Evolutionary conservation across 129 eudicot genomes (phyloP), one percentile per base, ranked within the genome.

Genomic region (Centrapalus pauciflorus): DNA sequence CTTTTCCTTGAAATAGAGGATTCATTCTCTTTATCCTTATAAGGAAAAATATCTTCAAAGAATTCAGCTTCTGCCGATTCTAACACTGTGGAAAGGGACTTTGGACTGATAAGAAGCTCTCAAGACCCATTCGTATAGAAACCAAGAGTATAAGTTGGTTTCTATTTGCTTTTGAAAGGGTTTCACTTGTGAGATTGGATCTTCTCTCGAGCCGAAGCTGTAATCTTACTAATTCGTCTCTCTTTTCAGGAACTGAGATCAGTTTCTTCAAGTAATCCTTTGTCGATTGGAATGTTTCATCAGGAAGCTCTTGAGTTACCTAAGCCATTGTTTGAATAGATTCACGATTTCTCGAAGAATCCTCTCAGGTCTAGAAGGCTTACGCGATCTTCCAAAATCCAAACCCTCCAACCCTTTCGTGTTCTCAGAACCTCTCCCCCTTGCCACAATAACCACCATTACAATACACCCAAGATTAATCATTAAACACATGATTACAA

Each of bases 261-360:
- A 87, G 66, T 49, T 80, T 82, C 71, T 80, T 90, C 67, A 90
- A 68, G 71, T 87, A 82, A 32, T 82, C 92, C 76, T 87, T 87
- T 11, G 83, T 81, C 41, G 92, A 87, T 62, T 87, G 87, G 21
- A 84, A 45, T 5, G 87, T 82, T 82, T 87, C 97, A 4, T 82
- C 85, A 0, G 87, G 69, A 59, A 90, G 76, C 70, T 90, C 95
- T 70, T 90, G 97, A 60, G 77, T 46, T 75, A 78, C 72, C 68
- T 85, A 87, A 66, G 97, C 83, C 92, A 80, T 87, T 26, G 83
- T 67, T 13, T 85, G 85, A 67, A 87, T 69, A 52, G 97, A 87
- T 66, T 90, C 95, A 87, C 95, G n/a, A 84, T 70, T 37, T 90
- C 95, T 26, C 87, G 80, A 35, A 90, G 81, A 66, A 90, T 82